Conservation (phyloP, 2,329 filamentous ascomycete genomes). For the Paraphoma chrysanthemicola region DNA sequence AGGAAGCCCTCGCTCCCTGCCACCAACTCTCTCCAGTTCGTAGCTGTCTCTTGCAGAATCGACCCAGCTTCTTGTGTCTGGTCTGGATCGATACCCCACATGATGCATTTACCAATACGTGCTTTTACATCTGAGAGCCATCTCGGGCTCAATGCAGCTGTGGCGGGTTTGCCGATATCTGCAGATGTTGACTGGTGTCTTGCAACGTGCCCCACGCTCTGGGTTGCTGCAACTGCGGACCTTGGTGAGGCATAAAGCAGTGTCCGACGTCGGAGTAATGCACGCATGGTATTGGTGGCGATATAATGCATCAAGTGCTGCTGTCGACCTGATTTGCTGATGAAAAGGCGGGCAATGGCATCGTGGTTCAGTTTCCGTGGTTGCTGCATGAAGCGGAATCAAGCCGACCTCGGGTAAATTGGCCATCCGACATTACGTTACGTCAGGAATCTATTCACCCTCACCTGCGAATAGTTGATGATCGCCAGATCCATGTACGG, state of each 20-base stretch:
- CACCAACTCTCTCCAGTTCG: slow-evolving; percentile 74
- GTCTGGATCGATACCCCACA: slow-evolving; percentile 69
- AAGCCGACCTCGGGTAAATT: slow-evolving; percentile 17
- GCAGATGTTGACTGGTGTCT: neutral
- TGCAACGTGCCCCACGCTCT: slow-evolving; percentile 10
- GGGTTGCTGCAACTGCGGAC: neutral
- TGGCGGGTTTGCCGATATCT: slow-evolving; percentile 1
- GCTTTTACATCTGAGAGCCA: slow-evolving; percentile 75
- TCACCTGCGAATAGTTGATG: no score
- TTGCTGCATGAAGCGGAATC: slow-evolving; percentile 12
- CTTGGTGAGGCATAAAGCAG: neutral
- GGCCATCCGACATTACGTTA: neutral
- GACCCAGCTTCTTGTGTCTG: slow-evolving; percentile 66
- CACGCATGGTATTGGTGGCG: neutral
- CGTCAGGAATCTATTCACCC: neutral
- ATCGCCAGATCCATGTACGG: no score
- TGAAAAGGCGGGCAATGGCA: slow-evolving; percentile 1
- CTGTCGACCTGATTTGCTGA: neutral
- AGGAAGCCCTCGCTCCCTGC: slow-evolving; percentile 80
- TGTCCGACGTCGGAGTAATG: neutral
- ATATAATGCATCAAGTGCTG: neutral
- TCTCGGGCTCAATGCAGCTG: slow-evolving; percentile 50
- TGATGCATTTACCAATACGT: slow-evolving; percentile 76
- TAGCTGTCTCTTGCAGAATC: slow-evolving; percentile 66
- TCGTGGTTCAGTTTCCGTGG: slow-evolving; percentile 5